Percentiles rank a stretch among this genome's conserved stretches.
Evolutionary conservation across 2,329 filamentous ascomycete genomes (phyloP).

Genomic region (Scopulariopsis brevicaulis): DNA sequence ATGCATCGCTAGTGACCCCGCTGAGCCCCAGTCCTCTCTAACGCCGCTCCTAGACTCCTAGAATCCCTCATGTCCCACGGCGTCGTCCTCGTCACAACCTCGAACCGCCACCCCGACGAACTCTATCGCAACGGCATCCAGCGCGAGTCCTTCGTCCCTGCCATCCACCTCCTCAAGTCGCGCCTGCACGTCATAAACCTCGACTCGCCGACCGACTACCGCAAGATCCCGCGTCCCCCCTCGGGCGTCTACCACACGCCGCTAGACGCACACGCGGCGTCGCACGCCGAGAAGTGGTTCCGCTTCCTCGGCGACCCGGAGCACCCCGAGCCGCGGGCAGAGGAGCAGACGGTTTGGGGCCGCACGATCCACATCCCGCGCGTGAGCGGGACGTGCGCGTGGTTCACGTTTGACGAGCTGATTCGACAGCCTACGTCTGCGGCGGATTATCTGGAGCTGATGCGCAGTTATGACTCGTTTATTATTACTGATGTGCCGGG

Average conservation of each 20-base stretch:
- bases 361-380: slow-evolving; percentile 77
- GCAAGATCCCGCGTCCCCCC: slow-evolving; percentile 86
- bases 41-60: slow-evolving; percentile 46
- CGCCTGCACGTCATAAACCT: slow-evolving; percentile 85
- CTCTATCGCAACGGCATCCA: slow-evolving; percentile 98
- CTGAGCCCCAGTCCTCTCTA: not conserved
- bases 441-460: slow-evolving; percentile 89
- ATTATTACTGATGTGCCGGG: slow-evolving; percentile 83
- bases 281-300: slow-evolving; percentile 93
- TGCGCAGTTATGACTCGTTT: slow-evolving; percentile 83
- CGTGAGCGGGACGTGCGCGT: slow-evolving; percentile 78
- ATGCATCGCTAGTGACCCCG: slow-evolving; percentile 8
- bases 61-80: slow-evolving; percentile 91
- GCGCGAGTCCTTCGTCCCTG: slow-evolving; percentile 87
- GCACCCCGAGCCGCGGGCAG: slow-evolving; percentile 61
- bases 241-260: slow-evolving; percentile 91
- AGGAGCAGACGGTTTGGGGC: slow-evolving; percentile 83
- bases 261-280: slow-evolving; percentile 63
- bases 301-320: slow-evolving; percentile 80
- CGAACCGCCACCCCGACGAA: slow-evolving; percentile 91
- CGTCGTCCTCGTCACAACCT: slow-evolving; percentile 92
- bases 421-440: slow-evolving; percentile 83
- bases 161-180: slow-evolving; percentile 81
- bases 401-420: slow-evolving; percentile 87
- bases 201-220: slow-evolving; percentile 91